Evolutionary conservation across 805 yeast species (phyloP).

Genomic region (Kluyveromyces nonfermentans): DNA sequence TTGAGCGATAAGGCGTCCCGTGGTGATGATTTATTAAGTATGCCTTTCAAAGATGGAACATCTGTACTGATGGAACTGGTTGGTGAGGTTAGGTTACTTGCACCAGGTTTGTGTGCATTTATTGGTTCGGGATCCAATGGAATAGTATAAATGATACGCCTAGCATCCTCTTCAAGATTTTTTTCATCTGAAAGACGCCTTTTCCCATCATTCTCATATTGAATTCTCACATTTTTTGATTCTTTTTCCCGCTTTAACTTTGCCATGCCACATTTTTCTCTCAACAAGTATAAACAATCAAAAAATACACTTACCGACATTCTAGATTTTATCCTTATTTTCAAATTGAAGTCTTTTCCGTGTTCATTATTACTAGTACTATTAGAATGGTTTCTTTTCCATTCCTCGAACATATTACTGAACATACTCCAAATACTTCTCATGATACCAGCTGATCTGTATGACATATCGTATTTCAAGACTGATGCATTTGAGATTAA

Average conservation of each 20-base stretch:
- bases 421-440: conserved; percentile 87
- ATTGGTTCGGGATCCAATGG: conserved; percentile 83
- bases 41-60: conserved; percentile 12
- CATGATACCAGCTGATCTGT: conserved; percentile 89
- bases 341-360: conserved; percentile 27
- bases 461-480: conserved; percentile 84
- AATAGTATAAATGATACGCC: conserved; percentile 65
- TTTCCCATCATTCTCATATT: conserved; percentile 29
- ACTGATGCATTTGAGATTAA: conserved; percentile 74
- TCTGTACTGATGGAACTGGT: conserved; percentile 11
- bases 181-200: conserved; percentile 45
- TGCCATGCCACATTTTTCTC: conserved; percentile 85
- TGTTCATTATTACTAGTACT: conserved; percentile 20
- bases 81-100: conserved; percentile 14
- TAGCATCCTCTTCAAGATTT: conserved; percentile 62
- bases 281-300: conserved; percentile 75
- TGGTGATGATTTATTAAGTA: conserved; percentile 15
- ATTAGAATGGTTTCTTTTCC: conserved; percentile 25
- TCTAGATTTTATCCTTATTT: conserved; percentile 62
- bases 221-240: conserved; percentile 11
- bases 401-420: conserved; percentile 52
- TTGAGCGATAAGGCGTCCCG: conserved; percentile 4
- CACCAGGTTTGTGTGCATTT: conserved; percentile 20
- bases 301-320: conserved; percentile 91
- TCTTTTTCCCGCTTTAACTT: conserved; percentile 37